These are phyloP conservation scores for Haplosporangium sp. DNA, from an alignment of 371 early-diverging fungal genomes.

Conservation along the genomic window DNA sequence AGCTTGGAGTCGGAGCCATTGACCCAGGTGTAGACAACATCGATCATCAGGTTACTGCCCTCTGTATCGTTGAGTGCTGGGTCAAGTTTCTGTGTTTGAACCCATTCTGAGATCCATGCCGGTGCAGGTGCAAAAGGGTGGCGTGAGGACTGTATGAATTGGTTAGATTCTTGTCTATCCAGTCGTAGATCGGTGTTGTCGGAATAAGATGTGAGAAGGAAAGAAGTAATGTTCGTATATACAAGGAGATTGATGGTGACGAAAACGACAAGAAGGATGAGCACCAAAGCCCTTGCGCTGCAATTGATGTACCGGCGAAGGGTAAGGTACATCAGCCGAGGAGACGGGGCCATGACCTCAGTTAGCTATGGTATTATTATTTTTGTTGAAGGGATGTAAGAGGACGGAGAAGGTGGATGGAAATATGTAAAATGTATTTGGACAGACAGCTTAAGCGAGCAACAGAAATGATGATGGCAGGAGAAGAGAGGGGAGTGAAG, in stretches of 20 bases:
- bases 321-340: background rate
- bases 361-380: too few relatives aligned
- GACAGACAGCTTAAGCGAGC: too few relatives aligned
- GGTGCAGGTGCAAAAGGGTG: constrained; percentile 18
- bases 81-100: constrained; percentile 6
- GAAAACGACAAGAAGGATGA: constrained; percentile 25
- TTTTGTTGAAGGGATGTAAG: background rate
- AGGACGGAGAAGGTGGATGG: background rate
- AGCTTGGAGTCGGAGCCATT: constrained; percentile 46
- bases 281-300: constrained; percentile 12
- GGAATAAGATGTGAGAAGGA: background rate
- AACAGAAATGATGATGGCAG: too few relatives aligned
- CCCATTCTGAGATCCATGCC: constrained; percentile 24
- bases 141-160: constrained; percentile 6
- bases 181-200: background rate
- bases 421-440: too few relatives aligned
- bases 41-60: constrained; percentile 21
- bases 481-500: too few relatives aligned
- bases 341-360: too few relatives aligned
- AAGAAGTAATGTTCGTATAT: constrained; percentile 15
- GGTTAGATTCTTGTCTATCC: constrained; percentile 18
- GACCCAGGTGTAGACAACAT: constrained; percentile 53
- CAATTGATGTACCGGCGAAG: constrained; percentile 10
- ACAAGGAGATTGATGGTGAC: constrained; percentile 36
- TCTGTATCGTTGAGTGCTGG: constrained; percentile 14